These are phyloP conservation scores for Crassisporium funariophilum DNA, from an alignment of 768 basidiomycete genomes.

Conservation along the genomic window DNA sequence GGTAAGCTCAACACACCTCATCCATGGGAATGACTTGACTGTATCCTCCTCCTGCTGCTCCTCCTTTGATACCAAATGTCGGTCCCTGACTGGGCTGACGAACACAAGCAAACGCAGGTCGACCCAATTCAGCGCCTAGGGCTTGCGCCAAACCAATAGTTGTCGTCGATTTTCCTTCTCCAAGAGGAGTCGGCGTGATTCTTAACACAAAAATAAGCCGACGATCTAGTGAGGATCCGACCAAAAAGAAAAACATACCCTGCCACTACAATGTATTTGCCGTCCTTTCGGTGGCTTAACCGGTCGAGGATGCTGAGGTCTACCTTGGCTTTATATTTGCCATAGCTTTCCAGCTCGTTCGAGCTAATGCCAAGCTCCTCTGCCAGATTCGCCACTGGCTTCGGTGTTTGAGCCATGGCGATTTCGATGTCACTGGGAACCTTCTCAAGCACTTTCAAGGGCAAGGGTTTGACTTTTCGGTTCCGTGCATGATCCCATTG, in stretches of 20 bases:
- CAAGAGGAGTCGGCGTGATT: slow-evolving; percentile 95
- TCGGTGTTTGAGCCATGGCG: slow-evolving; percentile 92
- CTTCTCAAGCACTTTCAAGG: slow-evolving; percentile 76
- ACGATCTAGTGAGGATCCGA: neutral
- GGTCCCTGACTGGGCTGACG: slow-evolving; percentile 98
- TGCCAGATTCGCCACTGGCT: slow-evolving; percentile 82
- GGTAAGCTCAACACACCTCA: slow-evolving; percentile 53
- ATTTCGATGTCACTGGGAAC: slow-evolving; percentile 98
- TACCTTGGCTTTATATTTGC: slow-evolving; percentile 96
- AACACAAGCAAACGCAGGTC: slow-evolving; percentile 94
- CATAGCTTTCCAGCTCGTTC: slow-evolving; percentile 91
- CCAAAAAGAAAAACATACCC: slow-evolving; percentile 51
- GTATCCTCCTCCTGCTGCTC: slow-evolving; percentile 97
- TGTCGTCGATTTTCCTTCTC: slow-evolving; percentile 98
- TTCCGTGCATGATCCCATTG: slow-evolving; percentile 70
- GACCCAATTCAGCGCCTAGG: slow-evolving; percentile 89
- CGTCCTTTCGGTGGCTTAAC: slow-evolving; percentile 81
- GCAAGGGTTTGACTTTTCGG: slow-evolving; percentile 76
- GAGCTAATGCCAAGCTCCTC: slow-evolving; percentile 84
- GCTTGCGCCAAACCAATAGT: slow-evolving; percentile 97
- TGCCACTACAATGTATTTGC: slow-evolving; percentile 95
- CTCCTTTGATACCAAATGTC: slow-evolving; percentile 99
- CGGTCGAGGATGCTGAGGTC: slow-evolving; percentile 87
- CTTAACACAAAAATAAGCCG: slow-evolving; percentile 35
- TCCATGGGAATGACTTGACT: slow-evolving; percentile 99